Evolutionary conservation across 2,329 filamentous ascomycete species (phyloP).

Genomic region (Colletotrichum shisoi): DNA sequence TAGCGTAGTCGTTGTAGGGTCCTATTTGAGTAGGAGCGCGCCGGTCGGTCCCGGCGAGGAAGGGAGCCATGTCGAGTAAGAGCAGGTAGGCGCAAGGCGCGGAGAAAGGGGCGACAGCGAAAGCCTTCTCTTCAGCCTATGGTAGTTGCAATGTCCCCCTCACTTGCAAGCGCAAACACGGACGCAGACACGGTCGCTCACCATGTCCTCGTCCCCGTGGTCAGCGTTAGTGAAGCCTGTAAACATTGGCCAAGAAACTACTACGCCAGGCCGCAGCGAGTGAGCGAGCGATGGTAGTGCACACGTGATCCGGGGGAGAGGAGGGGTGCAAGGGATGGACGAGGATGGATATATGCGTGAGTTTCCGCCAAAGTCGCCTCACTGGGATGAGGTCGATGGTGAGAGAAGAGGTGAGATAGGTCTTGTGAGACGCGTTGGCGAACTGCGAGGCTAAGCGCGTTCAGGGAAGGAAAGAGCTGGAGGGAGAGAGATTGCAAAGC

Average conservation of each 20-base stretch:
- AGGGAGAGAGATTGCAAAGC: constrained; percentile 39
- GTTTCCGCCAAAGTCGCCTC: constrained; percentile 10
- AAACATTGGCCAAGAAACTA: constrained; percentile 37
- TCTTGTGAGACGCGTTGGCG: constrained; percentile 39
- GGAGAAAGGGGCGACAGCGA: neutral
- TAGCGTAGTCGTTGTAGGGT: constrained; percentile 27
- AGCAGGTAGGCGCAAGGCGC: constrained; percentile 12
- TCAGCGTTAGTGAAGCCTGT: constrained; percentile 34
- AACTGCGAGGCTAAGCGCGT: constrained; percentile 39
- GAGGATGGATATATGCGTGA: constrained; percentile 15
- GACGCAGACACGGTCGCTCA: constrained; percentile 36
- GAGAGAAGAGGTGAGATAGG: constrained; percentile 38
- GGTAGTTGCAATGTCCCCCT: constrained; percentile 26
- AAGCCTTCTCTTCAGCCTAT: constrained; percentile 13
- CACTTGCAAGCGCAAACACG: constrained; percentile 37
- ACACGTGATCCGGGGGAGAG: neutral
- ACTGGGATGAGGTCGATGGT: constrained; percentile 37
- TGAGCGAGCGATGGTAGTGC: constrained; percentile 8
- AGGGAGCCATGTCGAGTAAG: constrained; percentile 30
- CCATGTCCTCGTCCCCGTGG: constrained; percentile 36
- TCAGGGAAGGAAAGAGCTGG: constrained; percentile 32
- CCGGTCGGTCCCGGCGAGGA: constrained; percentile 33
- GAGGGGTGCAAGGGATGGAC: neutral
- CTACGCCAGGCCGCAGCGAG: constrained; percentile 32
- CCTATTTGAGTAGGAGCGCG: constrained; percentile 28